phyloP scores from a whole-genome alignment of 1,284 basidiomycete species.

The Phlebopus sp. region DNA sequence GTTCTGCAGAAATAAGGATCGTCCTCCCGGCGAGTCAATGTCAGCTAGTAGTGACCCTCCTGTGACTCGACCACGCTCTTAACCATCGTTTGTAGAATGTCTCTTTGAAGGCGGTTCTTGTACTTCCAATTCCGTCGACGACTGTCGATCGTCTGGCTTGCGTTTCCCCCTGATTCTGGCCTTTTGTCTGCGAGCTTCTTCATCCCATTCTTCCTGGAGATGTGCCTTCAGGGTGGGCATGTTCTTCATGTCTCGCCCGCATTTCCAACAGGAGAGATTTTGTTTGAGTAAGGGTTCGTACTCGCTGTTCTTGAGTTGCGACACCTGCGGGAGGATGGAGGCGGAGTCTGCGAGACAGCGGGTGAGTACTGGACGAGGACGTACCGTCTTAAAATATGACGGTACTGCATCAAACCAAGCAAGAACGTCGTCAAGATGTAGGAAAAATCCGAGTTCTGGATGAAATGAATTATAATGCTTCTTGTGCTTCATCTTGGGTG shows the following conservation, averaged over 20 bases:
- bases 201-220: conserved; percentile 62
- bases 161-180: conserved; percentile 36
- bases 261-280: conserved; percentile 67
- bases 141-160: conserved; percentile 23
- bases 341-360: neutral
- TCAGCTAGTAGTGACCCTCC: neutral
- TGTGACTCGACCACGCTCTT: conserved; percentile 4
- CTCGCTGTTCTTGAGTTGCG: conserved; percentile 44
- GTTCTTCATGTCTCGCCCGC: conserved; percentile 58
- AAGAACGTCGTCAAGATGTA: conserved; percentile 74
- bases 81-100: conserved; percentile 3
- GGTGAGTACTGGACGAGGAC: conserved; percentile 21
- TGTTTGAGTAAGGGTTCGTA: conserved; percentile 72
- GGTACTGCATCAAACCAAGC: conserved; percentile 68
- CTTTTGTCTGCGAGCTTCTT: conserved; percentile 38
- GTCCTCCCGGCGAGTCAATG: neutral
- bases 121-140: conserved; percentile 6
- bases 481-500: conserved; percentile 79
- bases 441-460: conserved; percentile 83
- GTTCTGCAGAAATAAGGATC: neutral
- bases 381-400: conserved; percentile 51
- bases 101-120: conserved; percentile 11
- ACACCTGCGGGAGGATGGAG: conserved; percentile 43
- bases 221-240: conserved; percentile 79
- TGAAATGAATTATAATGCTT: conserved; percentile 96